Base-by-base conservation (phyloP, 495 filamentous ascomycete species). In the Xylaria bambusicola region DNA sequence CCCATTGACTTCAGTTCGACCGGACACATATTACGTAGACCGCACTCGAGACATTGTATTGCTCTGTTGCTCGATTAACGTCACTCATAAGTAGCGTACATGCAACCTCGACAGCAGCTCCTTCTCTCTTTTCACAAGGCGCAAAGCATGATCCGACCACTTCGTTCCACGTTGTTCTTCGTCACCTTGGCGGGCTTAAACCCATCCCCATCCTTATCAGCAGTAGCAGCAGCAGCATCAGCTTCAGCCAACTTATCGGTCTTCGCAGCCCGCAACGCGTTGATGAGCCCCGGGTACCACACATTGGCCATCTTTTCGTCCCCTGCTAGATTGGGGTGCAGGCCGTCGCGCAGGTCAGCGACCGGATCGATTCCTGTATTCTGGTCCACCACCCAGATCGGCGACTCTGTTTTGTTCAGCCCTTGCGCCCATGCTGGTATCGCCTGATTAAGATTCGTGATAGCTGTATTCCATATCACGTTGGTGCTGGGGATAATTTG, bases 301-400 rank as follows among this genome's bases (percentile, higher is more conserved):
- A 71, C 58, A 29, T 75, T 67, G 52, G 65, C 50, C 73, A 80
- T 80, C 73, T 80, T 80, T 31, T 45, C 65, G 52, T 81, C 77
- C 2, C 78, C 78, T 3, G 66, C 48, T 38, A 62, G 64, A 59
- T 77, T 80, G 21, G 80, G 78, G 62, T 82, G 80, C 26, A 82
- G 63, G 21, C 80, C 80, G 64, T 82, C 80, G n/a, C 73, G 67
- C 15, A 77, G 56, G 62, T 80, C 78, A 18, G 58, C 61, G 9
- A 55, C 52, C 15, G 61, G 63, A 51, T 62, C 66, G 62, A 78
- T 79, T 18, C 78, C 77, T 3, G 77, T 78, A 60, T 72, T 79
- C 56, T 78, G 75, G 56, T 82, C 78, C 5, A 82, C 80, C 1
- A 82, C 75, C 71, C 71, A 77, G 62, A 82, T 80, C 15, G 80